Base-by-base conservation (phyloP, 306 rosid species). In the Alnus glutinosa region DNA sequence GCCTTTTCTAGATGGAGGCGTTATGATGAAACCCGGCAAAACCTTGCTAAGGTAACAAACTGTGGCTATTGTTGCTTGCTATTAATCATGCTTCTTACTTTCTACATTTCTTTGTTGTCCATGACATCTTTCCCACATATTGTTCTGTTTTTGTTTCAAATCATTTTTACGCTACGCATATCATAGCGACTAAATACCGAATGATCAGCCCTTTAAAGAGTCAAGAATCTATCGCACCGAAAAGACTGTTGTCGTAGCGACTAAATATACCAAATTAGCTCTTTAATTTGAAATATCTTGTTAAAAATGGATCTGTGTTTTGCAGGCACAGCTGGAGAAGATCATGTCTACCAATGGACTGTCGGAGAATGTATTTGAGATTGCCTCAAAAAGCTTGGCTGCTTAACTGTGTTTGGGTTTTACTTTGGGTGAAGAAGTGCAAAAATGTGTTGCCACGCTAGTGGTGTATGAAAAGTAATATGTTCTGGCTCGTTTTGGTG, bases 1-100 rank as follows among this genome's bases (percentile, higher is more conserved):
- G 96, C 96, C 83, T 96, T 96, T 87, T 93, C 99, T 66, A 89
- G 98, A 84, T 96, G 97, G 94, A 93, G 48, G 85, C 98, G 98
- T 5, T 90, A 87, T n/a, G 99, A 96, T 44, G 94, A 84, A 83
- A 71, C 82, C 79, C 86, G 99, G 66, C 99, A 96, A 85, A 91
- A 82, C 7, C 94, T 84, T 75, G 94, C 98, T 19, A 93, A 90
- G 94, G 99, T 93, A 87, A 74, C 55, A 32, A 30, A 10, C 34
- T 48, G 2, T 54, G 13, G 34, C 59, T 61, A 4, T 7, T 19
- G 64, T 47, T 23, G 28, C 28, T 23, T 54, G 14, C 68, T 47
- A 7, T 32, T 49, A 48, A 4, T 75, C n/a, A 12, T 49, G 46
- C 59, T 30, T 46, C 63, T 15, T 6, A 19, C 34, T 42, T 67